These are phyloP conservation scores for Irpex lacteus DNA, from an alignment of 1,284 basidiomycete genomes.

Conservation along the genomic window DNA sequence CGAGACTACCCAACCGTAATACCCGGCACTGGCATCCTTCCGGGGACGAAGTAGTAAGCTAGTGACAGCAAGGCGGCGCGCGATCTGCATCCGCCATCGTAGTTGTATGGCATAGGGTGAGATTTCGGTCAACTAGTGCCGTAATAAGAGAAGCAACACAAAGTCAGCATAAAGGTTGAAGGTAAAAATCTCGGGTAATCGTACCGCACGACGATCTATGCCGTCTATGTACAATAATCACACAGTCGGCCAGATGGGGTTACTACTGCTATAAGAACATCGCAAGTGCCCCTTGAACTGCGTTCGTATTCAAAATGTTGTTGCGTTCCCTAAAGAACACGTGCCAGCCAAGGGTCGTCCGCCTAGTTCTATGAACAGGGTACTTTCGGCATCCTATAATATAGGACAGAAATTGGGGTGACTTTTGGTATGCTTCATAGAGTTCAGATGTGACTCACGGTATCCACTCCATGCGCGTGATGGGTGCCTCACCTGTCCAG, in stretches of 20 bases:
- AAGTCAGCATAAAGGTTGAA: neutral
- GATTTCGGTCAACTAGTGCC: neutral
- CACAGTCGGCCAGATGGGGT: neutral
- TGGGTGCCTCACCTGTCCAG: neutral
- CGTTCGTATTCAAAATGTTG: neutral
- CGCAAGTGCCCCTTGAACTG: neutral
- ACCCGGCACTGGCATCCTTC: neutral
- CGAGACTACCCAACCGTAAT: too few relatives aligned
- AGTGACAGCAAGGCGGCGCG: neutral
- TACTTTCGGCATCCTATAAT: neutral
- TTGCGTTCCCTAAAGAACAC: neutral
- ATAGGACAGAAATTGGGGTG: neutral
- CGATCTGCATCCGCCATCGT: neutral
- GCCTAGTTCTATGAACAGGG: neutral
- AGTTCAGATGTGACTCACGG: neutral
- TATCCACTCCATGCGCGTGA: neutral
- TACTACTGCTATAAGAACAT: too few relatives aligned
- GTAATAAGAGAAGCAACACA: neutral
- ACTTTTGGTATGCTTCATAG: neutral
- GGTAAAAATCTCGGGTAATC: neutral
- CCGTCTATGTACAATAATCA: neutral
- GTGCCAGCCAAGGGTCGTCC: neutral
- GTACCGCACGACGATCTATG: neutral
- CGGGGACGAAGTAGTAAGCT: neutral
- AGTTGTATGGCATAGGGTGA: neutral